Percentiles rank a stretch among this genome's conserved stretches.
Conservation (phyloP, 2,329 filamentous ascomycete genomes). For the Zalaria sp. region DNA sequence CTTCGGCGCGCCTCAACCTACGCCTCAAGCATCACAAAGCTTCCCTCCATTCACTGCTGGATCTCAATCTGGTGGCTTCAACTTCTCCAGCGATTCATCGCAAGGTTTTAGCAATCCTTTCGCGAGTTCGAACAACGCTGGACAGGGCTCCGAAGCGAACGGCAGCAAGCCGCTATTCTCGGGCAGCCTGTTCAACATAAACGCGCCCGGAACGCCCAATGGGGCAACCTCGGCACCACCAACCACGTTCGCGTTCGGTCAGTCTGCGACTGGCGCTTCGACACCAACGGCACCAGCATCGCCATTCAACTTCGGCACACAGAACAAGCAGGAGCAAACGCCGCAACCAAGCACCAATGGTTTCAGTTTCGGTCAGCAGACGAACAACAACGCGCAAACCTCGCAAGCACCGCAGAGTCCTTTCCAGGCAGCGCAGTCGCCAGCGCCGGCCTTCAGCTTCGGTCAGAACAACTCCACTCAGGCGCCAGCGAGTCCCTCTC, state of each 20-base stretch:
- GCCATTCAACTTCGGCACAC: too few species aligned
- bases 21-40: background rate
- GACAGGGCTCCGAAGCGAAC: background rate
- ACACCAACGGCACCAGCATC: too few species aligned
- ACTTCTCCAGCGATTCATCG: background rate
- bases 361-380: background rate
- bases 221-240: background rate
- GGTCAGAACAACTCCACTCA: background rate
- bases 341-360: background rate
- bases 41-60: background rate
- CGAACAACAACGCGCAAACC: background rate
- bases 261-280: too few species aligned
- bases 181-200: conserved; percentile 4
- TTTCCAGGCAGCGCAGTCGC: background rate
- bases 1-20: background rate
- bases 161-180: conserved; percentile 1
- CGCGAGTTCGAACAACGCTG: background rate
- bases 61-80: conserved; percentile 2
- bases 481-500: background rate
- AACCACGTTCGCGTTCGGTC: background rate
- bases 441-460: conserved; percentile 1
- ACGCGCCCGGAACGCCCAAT: background rate
- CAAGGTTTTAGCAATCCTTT: conserved; percentile 2
- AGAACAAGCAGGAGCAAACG: background rate
- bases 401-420: background rate